Evolutionary conservation across 495 filamentous ascomycete species (phyloP), one percentile per base, ranked within the genome.

Genomic region (Alectoria sarmentosa): DNA sequence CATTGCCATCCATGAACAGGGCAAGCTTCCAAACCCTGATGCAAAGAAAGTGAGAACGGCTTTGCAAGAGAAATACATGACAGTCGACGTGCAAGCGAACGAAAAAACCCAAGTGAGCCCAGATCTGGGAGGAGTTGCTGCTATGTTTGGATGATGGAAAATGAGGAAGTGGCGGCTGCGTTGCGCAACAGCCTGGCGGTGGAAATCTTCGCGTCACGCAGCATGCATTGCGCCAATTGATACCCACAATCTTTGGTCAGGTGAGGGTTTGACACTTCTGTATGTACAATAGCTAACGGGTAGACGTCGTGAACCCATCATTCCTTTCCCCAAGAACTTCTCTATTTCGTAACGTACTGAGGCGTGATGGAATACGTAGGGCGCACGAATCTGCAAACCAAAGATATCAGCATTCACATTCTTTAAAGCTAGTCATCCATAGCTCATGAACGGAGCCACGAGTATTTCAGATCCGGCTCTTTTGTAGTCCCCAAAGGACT

Each of bases 1-100:
- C 4, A 85, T 96, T 6, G 92, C 91, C 66, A 89, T 99, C 62
- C 88, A 91, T 26, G 94, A 98, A 74, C 88, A 92, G 78, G 94
- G 94, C 44, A 93, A 91, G 75, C 83, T 98, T 21, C 77, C 80
- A 6, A 74, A 78, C 36, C 75, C 79, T 69, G 80, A 82, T 61
- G 79, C 76, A 41, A 80, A 81, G 58, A 84, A 81, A 69, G 68
- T 76, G 23, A 79, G 78, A 65, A 80, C 73, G 61, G 80, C 75
- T 3, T 72, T 84, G 58, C 79, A 85, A 67, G 79, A 87, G 69
- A 77, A 80, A 65, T 87, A 83, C 67, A 82, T 82, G 79, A 73
- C 74, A 42, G 73, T 73, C 32, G 67, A 68, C 55, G 57, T 71
- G 46, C 76, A 83, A 69, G 39, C 72, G 64, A 66, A 80, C 71